A percentile compares a stretch with the other conserved stretches of the same genome.
Evolutionary conservation across 2,329 filamentous ascomycete genomes (phyloP).

Genomic region (Mollisiaceae sp.): DNA sequence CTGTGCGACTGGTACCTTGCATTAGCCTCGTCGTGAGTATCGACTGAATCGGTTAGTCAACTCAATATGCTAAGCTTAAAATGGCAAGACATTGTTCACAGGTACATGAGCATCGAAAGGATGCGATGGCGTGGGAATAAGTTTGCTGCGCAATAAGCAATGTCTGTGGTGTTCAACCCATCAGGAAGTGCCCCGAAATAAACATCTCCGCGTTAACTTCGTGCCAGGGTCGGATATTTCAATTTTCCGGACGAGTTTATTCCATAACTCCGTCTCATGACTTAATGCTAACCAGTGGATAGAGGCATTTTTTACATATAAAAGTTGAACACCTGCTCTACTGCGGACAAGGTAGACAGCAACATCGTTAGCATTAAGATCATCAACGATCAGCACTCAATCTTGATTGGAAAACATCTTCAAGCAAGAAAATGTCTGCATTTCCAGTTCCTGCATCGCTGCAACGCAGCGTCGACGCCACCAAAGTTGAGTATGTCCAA

Average conservation of each 20-base stretch:
- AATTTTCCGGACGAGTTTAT: background rate
- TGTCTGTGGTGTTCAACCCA: background rate
- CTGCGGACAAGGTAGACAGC: background rate
- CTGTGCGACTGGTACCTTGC: background rate
- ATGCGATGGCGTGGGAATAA: no score
- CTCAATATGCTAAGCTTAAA: background rate
- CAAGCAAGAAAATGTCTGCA: background rate
- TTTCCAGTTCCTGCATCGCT: background rate
- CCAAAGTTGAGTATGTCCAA: slow-evolving; percentile 54
- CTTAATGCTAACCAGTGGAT: background rate
- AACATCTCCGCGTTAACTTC: background rate
- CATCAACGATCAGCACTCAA: background rate
- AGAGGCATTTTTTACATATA: background rate
- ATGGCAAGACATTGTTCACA: background rate
- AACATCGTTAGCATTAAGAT: background rate
- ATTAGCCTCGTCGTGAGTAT: background rate
- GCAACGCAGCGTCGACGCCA: slow-evolving; percentile 43
- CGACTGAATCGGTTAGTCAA: background rate
- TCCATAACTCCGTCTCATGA: background rate
- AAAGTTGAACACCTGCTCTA: background rate
- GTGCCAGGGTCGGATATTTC: background rate
- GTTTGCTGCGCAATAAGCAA: no score
- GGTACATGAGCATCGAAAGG: background rate
- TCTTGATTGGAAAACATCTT: background rate
- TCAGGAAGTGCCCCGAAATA: background rate